phyloP scores from a whole-genome alignment of 2,329 filamentous ascomycete genomes.

The Colletotrichum sp. region DNA sequence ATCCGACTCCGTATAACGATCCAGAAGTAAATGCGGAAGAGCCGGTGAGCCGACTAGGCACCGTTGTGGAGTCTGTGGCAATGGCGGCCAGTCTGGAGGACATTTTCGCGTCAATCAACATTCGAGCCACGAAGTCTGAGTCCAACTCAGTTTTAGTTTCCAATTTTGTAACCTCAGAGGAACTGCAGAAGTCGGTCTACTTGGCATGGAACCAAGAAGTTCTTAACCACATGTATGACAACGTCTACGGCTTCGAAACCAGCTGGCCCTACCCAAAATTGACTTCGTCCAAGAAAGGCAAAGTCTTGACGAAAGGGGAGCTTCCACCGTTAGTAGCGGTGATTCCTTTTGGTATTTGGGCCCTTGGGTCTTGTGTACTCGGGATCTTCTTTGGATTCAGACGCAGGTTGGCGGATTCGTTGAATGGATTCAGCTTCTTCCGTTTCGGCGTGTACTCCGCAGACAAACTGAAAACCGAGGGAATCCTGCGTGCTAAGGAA shows the following conservation, averaged over 20 bases:
- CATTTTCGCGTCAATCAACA: not conserved
- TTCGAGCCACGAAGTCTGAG: not conserved
- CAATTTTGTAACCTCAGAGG: not conserved
- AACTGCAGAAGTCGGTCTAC: not conserved
- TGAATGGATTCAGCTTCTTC: not conserved
- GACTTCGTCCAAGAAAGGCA: not conserved
- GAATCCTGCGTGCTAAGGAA: not conserved
- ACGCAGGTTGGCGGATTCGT: not conserved
- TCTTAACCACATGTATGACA: not conserved
- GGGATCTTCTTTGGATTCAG: not conserved
- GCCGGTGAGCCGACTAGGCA: not conserved
- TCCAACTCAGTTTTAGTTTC: not conserved
- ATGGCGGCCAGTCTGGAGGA: not conserved
- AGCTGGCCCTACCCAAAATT: not conserved
- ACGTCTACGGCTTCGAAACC: not conserved
- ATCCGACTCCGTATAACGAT: not conserved
- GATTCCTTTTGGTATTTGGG: not conserved
- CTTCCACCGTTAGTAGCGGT: not conserved
- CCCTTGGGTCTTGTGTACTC: not conserved
- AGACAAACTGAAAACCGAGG: not conserved
- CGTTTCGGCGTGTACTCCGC: not conserved
- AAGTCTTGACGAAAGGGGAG: not conserved
- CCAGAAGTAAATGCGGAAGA: not conserved
- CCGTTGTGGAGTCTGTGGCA: rapidly evolving
- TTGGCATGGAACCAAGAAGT: not conserved